A percentile compares a stretch with the other conserved stretches of the same genome.
phyloP scores from a whole-genome alignment of 2,329 filamentous ascomycete genomes.

The Trichoderma atrobrunneum region DNA sequence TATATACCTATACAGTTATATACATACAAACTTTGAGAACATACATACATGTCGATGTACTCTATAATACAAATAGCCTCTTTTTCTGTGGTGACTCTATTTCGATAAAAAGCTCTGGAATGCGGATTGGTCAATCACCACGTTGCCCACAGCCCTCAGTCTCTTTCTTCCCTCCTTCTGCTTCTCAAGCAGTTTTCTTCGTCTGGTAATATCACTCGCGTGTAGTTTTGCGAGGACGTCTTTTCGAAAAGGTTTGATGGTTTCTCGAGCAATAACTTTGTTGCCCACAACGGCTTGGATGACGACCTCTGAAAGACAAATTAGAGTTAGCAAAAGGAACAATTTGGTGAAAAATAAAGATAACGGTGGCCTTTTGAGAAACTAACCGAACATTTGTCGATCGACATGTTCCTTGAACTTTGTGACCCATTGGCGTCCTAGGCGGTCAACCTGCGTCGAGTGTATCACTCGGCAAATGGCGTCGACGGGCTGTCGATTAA shows the following conservation, averaged over 20 bases:
- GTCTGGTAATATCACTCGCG: conserved; percentile 78
- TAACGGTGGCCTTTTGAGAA: neutral
- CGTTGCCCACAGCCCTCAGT: conserved; percentile 79
- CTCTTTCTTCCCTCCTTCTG: conserved; percentile 95
- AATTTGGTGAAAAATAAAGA: neutral
- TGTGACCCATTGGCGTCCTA: conserved; percentile 84
- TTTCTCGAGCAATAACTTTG: conserved; percentile 84
- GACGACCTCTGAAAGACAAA: conserved; percentile 62
- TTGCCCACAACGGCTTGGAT: conserved; percentile 88
- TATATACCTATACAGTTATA: neutral
- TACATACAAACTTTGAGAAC: neutral
- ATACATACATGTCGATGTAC: neutral
- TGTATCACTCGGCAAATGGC: conserved; percentile 92
- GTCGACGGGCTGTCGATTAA: conserved; percentile 91
- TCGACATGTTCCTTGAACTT: conserved; percentile 98
- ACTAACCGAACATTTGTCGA: conserved; percentile 77
- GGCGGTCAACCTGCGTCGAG: conserved; percentile 70
- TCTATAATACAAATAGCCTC: conserved; percentile 44
- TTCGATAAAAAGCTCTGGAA: conserved; percentile 85
- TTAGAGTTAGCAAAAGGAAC: neutral
- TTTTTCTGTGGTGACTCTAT: neutral
- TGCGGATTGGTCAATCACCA: conserved; percentile 92
- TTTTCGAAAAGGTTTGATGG: conserved; percentile 93
- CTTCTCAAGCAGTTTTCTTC: conserved; percentile 87
- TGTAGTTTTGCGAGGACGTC: conserved; percentile 93